phyloP scores from a whole-genome alignment of 2,329 filamentous ascomycete species.

The Diaporthe humulicola region DNA sequence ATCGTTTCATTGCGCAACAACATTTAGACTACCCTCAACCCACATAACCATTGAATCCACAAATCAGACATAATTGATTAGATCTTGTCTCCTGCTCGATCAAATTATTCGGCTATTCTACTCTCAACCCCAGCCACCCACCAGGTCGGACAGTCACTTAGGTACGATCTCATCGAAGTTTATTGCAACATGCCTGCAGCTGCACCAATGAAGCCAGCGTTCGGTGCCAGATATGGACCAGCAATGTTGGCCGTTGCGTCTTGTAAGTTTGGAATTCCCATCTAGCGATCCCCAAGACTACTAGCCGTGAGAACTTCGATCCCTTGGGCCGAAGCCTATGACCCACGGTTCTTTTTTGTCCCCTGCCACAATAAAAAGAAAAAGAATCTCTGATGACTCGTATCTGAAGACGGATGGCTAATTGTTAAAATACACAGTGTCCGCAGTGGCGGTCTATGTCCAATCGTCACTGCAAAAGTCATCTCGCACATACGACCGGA shows the following conservation, averaged over 20 bases:
- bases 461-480: slow-evolving; percentile 49
- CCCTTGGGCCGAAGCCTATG: not conserved
- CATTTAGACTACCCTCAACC: not conserved
- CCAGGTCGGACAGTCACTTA: not conserved
- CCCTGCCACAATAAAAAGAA: too few relatives aligned
- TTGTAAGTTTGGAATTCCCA: not conserved
- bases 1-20: not conserved
- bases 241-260: slow-evolving; percentile 23
- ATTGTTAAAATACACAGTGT: slow-evolving; percentile 4
- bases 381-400: too few relatives aligned
- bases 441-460: slow-evolving; percentile 51
- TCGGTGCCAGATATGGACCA: slow-evolving; percentile 36
- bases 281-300: not conserved
- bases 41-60: not conserved
- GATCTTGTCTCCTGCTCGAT: not conserved
- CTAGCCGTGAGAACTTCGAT: not conserved
- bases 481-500: slow-evolving; percentile 53
- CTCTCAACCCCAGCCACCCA: not conserved
- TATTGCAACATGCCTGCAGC: slow-evolving; percentile 3
- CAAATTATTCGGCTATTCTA: not conserved
- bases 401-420: not conserved
- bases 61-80: not conserved
- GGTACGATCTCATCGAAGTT: not conserved
- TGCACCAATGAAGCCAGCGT: slow-evolving; percentile 27
- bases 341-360: too few relatives aligned